Evolutionary conservation across 345 rosid species (phyloP), one percentile per base, ranked within the genome.

Genomic region (Limnanthes douglasii): DNA sequence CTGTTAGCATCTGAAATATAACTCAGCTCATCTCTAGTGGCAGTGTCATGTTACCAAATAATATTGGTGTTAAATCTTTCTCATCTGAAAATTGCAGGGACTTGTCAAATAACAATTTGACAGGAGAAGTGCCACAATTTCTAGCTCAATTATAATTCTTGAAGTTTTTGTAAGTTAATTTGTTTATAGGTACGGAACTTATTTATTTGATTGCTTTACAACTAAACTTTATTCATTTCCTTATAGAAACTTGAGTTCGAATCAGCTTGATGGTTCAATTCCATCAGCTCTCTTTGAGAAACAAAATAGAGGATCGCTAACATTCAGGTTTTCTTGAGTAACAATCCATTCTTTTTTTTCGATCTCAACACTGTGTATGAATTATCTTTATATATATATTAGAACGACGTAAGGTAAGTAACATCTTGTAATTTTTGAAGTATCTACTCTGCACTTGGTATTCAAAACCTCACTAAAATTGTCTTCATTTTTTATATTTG

Each of bases 141-240:
- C 57, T 72, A 1, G 39, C 72, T 1, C 31, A 38, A 7, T 8
- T 67, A 47, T 7, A 51, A n/a, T 48, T 29, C 30, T 34, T 72
- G 42, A 64, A 24, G 27, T 2, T 39, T 27, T 35, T 72, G 69
- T 67, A 43, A 61, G 79, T 66, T 28, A 26, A 9, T 26, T 3
- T 3, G 30, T 2, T 2, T 26, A 11, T 7, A 21, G 7, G 24
- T 7, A 21, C 4, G 7, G 24, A 21, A n/a, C n/a, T n/a, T n/a
- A n/a, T n/a, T n/a, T 21, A 3, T 3, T 21, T n/a, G n/a, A n/a
- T n/a, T 4, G n/a, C 24, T 7, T 21, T 7, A 21, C 7, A 3
- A 21, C 8, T 27, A 10, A 6, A 11, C 31, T n/a, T n/a, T n/a
- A n/a, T n/a, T n/a, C n/a, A n/a, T n/a, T n/a, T n/a, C 8, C 17